A percentile compares a stretch with the other conserved stretches of the same genome.
Evolutionary conservation across 2,329 filamentous ascomycete genomes (phyloP).

Genomic region (Microdochium nivale): DNA sequence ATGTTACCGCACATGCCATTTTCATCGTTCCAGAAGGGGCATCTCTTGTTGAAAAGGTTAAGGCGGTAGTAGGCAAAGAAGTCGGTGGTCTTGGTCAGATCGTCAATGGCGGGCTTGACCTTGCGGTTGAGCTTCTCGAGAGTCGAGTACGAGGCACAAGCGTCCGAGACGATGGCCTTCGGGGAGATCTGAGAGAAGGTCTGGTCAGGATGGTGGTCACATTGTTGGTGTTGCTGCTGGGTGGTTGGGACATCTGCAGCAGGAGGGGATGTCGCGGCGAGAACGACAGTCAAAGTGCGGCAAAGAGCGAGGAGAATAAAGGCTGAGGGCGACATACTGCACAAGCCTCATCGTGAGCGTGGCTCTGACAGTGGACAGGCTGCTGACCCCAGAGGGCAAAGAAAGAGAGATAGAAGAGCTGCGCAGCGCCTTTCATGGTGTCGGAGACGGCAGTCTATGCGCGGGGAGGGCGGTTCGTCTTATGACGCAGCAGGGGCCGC

Average conservation of each 20-base stretch:
- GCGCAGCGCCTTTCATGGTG: conserved; percentile 43
- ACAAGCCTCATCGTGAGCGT: conserved; percentile 36
- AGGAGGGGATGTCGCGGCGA: conserved; percentile 5
- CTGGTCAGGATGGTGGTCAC: conserved; percentile 29
- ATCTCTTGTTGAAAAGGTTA: conserved; percentile 89
- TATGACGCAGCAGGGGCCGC: too few species aligned
- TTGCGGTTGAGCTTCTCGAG: conserved; percentile 76
- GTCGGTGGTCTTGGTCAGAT: conserved; percentile 80
- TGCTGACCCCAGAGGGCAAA: conserved; percentile 43
- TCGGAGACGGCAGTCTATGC: neutral
- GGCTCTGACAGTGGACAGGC: conserved; percentile 34
- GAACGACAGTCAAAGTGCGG: conserved; percentile 9
- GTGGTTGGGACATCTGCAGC: neutral
- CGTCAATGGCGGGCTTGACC: conserved; percentile 68
- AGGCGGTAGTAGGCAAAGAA: conserved; percentile 98
- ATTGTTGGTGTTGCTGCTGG: conserved; percentile 8
- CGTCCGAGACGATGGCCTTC: conserved; percentile 81
- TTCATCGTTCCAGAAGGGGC: conserved; percentile 93
- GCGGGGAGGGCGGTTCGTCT: neutral
- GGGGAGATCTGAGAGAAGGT: conserved; percentile 64
- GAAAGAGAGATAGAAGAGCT: conserved; percentile 46
- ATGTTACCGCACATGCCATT: conserved; percentile 95
- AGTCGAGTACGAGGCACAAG: conserved; percentile 86
- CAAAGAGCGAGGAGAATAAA: conserved; percentile 8
- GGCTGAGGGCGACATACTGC: conserved; percentile 34